phyloP scores from a whole-genome alignment of 1,284 basidiomycete species.

The Stereum hirsutum region DNA sequence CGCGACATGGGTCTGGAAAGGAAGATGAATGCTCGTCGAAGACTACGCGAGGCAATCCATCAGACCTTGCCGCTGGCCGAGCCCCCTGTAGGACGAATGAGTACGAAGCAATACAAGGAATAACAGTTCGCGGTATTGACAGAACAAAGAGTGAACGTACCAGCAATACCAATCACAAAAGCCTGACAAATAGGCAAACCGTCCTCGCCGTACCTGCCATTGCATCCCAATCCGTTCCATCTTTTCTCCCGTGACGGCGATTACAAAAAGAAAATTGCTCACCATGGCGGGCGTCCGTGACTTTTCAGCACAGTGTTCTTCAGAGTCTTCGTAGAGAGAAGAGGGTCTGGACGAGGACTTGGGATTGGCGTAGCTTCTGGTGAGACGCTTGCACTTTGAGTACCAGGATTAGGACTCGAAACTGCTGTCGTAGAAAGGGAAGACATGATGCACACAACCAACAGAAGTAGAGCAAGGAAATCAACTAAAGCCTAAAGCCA shows the following conservation, averaged over 20 bases:
- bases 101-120: neutral
- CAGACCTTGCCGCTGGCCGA: constrained; percentile 89
- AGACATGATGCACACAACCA: too few relatives aligned
- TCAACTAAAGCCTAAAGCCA: too few relatives aligned
- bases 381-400: too few relatives aligned
- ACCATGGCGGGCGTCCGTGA: constrained; percentile 79
- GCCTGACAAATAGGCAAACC: constrained; percentile 63
- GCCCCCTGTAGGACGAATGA: constrained; percentile 74
- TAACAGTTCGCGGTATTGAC: constrained; percentile 6
- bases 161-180: constrained; percentile 92
- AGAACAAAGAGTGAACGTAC: constrained; percentile 39
- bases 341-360: constrained; percentile 3
- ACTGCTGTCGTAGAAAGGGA: too few relatives aligned
- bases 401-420: too few relatives aligned
- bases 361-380: constrained; percentile 8
- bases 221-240: too few relatives aligned
- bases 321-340: constrained; percentile 9
- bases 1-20: constrained; percentile 79
- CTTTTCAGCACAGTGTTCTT: constrained; percentile 82
- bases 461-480: too few relatives aligned
- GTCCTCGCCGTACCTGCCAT: constrained; percentile 63
- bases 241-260: constrained; percentile 2
- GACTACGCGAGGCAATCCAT: constrained; percentile 1
- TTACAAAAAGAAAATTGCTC: constrained; percentile 16
- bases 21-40: constrained; percentile 9